Evolutionary conservation across 257 asterid species (phyloP), one percentile per base, ranked within the genome.

Genomic region (Fraxinus anomala): DNA sequence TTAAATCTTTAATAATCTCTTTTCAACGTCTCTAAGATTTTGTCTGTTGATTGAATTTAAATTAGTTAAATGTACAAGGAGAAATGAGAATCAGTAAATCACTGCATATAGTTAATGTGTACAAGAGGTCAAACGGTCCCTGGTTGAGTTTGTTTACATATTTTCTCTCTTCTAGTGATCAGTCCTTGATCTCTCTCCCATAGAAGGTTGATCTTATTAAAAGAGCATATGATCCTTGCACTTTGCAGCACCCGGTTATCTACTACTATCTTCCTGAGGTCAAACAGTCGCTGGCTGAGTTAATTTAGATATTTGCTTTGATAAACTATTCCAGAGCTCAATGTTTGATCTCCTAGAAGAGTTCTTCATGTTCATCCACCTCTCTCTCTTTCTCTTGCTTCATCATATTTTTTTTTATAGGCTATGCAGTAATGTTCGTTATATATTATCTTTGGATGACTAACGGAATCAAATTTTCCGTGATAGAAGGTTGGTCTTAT

Each of bases 161-260:
- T 10, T 14, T 44, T 44, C 5, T 44, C 11, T 37, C 8, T 7
- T 37, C 42, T 37, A 37, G 42, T 37, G 42, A 37, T 37, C 8
- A n/a, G n/a, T n/a, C n/a, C n/a, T 80, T 23, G 74, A 30, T 61
- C 81, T 75, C 71, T 73, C 12, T 82, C 30, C 56, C 42, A 80
- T 73, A 86, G 91, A 87, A 85, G 82, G 82, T 81, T 34, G 90
- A 94, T 78, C 81, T 83, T 72, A 84, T 93, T 51, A 88, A 93
- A 86, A 82, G 89, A 73, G 82, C 84, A 26, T 95, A 95, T 34
- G 99, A 95, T 83, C 98, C 99, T 49, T 95, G 99, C 89, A 95
- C 97, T n/a, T 97, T 91, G 86, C 56, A 81, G 79, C 97, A 95
- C 83, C 85, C 99, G 11, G 82, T 76, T 40, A 76, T 86, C 59